A percentile compares a stretch with the other conserved stretches of the same genome.
phyloP scores from a whole-genome alignment of 345 rosid species.

The Lepidium africanum region DNA sequence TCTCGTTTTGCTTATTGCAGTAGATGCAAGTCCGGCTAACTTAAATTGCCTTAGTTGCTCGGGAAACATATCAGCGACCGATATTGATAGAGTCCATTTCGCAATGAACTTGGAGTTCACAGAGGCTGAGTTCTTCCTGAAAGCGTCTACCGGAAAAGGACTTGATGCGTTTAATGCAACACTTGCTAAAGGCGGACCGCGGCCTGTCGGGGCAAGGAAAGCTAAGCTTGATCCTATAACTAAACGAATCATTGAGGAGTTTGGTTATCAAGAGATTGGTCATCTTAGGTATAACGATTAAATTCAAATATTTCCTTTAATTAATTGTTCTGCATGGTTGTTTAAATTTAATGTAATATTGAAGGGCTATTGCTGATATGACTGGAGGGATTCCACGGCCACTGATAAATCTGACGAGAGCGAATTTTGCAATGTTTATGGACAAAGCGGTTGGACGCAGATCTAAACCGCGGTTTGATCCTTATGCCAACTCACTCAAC shows the following conservation, averaged over 20 bases:
- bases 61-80: conserved; percentile 25
- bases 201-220: conserved; percentile 39
- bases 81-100: conserved; percentile 38
- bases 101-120: conserved; percentile 58
- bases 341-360: background rate
- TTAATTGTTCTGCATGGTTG: background rate
- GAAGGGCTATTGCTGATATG: conserved; percentile 46
- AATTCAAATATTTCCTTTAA: too few relatives aligned
- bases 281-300: conserved; percentile 43
- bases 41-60: background rate
- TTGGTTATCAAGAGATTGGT: conserved; percentile 64
- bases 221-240: conserved; percentile 49
- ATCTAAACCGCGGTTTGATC: conserved; percentile 54
- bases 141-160: conserved; percentile 45
- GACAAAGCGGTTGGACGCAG: conserved; percentile 42
- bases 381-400: conserved; percentile 61
- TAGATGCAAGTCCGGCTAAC: background rate
- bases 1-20: conserved; percentile 8
- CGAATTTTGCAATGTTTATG: conserved; percentile 38
- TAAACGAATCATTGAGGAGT: conserved; percentile 42
- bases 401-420: conserved; percentile 35
- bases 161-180: conserved; percentile 39
- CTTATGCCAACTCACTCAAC: conserved; percentile 44
- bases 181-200: conserved; percentile 51
- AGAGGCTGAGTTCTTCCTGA: conserved; percentile 55